Evolutionary conservation across 2,329 filamentous ascomycete genomes (phyloP).

Genomic region (Pestalotiopsis sp.): DNA sequence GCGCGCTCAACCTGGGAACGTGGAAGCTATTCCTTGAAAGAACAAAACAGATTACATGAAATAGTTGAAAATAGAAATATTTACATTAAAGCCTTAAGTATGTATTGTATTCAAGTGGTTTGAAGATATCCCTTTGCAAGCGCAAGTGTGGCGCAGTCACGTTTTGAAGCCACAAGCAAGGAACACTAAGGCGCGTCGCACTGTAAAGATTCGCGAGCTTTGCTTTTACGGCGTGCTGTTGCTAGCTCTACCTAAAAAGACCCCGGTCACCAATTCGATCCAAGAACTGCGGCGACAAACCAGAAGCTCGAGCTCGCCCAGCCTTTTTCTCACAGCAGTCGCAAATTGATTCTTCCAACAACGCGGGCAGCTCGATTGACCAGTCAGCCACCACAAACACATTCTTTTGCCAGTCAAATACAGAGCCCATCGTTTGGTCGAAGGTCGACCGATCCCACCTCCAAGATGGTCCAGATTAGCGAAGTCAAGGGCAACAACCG

Average conservation of each 20-base stretch:
- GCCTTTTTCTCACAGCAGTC: slow-evolving; percentile 3
- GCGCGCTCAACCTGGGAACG: too few species aligned
- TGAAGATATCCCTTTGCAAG: background rate
- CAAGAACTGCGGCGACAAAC: slow-evolving; percentile 10
- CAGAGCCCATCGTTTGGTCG: background rate
- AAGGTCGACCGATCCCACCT: slow-evolving; percentile 7
- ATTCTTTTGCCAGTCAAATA: background rate
- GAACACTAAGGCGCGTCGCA: slow-evolving; percentile 3
- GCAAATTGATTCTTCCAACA: background rate
- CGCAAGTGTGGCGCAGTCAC: background rate
- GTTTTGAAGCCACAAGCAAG: background rate
- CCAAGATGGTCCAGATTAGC: slow-evolving; percentile 83
- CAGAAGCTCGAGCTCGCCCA: background rate
- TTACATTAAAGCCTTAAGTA: background rate
- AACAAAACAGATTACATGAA: too few species aligned
- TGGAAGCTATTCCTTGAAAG: too few species aligned
- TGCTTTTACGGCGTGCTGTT: background rate
- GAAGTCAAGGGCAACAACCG: slow-evolving; percentile 93
- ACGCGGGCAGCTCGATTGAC: background rate
- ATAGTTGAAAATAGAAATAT: too few species aligned
- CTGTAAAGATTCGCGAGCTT: slow-evolving; percentile 13
- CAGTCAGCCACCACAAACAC: background rate
- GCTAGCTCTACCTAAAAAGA: background rate
- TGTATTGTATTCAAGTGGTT: background rate
- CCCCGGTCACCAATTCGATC: background rate